A percentile compares a stretch with the other conserved stretches of the same genome.
Conservation (phyloP, 2,329 filamentous ascomycete genomes). For the Ascochyta clinopodiicola region DNA sequence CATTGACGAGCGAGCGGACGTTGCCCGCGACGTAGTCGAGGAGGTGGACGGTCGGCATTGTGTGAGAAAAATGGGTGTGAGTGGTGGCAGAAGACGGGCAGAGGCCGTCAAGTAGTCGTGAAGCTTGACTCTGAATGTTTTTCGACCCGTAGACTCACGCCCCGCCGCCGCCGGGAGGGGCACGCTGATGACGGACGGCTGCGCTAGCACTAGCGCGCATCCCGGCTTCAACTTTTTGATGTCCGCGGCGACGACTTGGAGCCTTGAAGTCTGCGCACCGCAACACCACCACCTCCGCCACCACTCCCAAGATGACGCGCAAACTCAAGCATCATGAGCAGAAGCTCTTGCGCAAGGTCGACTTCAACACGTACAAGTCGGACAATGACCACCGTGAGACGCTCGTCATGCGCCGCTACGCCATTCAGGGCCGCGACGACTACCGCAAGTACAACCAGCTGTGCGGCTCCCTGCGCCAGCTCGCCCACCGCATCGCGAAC, state of each 20-base stretch:
- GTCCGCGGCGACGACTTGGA: slow-evolving; percentile 1
- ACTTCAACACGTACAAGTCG: slow-evolving; percentile 92
- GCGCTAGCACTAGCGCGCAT: slow-evolving; percentile 24
- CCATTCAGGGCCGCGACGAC: slow-evolving; percentile 82
- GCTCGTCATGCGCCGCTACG: slow-evolving; percentile 80
- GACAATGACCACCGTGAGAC: slow-evolving; percentile 88
- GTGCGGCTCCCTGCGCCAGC: slow-evolving; percentile 75
- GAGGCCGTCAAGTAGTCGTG: neutral
- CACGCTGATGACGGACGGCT: neutral
- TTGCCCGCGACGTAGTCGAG: slow-evolving; percentile 95
- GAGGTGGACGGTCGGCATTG: slow-evolving; percentile 80
- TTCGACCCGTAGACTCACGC: slow-evolving; percentile 1
- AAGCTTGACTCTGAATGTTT: slow-evolving; percentile 21
- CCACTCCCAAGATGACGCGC: slow-evolving; percentile 72
- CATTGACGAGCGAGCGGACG: slow-evolving; percentile 93
- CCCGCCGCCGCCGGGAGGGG: slow-evolving; percentile 16
- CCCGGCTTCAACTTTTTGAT: slow-evolving; percentile 25
- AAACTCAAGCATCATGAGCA: slow-evolving; percentile 94
- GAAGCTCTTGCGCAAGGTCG: slow-evolving; percentile 88
- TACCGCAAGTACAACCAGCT: slow-evolving; percentile 65
- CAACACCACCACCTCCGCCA: neutral
- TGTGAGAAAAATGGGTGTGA: slow-evolving; percentile 34
- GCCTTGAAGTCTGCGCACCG: neutral
- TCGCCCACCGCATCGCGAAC: slow-evolving; percentile 85
- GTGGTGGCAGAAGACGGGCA: neutral